phyloP scores from a whole-genome alignment of 2,329 filamentous ascomycete genomes.

The Colletotrichum incanum region DNA sequence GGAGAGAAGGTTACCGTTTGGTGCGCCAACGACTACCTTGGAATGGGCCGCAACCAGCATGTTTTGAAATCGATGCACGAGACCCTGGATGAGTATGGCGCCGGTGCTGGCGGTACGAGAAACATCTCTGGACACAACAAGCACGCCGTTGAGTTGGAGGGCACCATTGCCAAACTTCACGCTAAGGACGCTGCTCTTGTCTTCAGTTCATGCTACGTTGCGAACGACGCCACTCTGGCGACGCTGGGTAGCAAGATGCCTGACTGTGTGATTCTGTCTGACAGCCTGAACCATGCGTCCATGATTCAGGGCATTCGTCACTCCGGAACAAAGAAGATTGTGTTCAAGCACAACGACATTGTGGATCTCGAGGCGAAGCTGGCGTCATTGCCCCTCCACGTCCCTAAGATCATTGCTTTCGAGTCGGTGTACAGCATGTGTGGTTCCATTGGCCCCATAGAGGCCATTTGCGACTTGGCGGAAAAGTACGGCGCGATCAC shows the following conservation, averaged over 20 bases:
- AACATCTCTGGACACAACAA: slow-evolving; percentile 99
- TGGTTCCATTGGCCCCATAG: slow-evolving; percentile 95
- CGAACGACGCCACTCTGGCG: slow-evolving; percentile 96
- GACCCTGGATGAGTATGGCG: slow-evolving; percentile 94
- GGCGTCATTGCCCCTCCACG: slow-evolving; percentile 85
- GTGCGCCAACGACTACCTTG: slow-evolving; percentile 99
- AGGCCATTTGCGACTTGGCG: slow-evolving; percentile 94
- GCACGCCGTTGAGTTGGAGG: slow-evolving; percentile 90
- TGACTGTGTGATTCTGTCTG: slow-evolving; percentile 96
- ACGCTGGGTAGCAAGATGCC: slow-evolving; percentile 98
- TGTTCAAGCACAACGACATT: slow-evolving; percentile 99
- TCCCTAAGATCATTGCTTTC: slow-evolving; percentile 98
- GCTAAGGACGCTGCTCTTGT: slow-evolving; percentile 93
- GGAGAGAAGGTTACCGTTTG: slow-evolving; percentile 95
- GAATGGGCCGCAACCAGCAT: slow-evolving; percentile 92
- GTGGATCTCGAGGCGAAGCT: slow-evolving; percentile 93
- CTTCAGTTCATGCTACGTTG: slow-evolving; percentile 98
- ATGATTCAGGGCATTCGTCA: slow-evolving; percentile 99
- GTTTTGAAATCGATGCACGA: slow-evolving; percentile 95
- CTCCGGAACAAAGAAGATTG: slow-evolving; percentile 95
- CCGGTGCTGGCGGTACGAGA: slow-evolving; percentile 93
- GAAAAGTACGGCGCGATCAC: slow-evolving; percentile 98
- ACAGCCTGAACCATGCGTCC: slow-evolving; percentile 96
- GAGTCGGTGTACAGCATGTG: slow-evolving; percentile 99
- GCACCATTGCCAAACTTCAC: slow-evolving; percentile 87